phyloP scores from a whole-genome alignment of 2,329 filamentous ascomycete genomes.

The Fusarium brachygibbosum region DNA sequence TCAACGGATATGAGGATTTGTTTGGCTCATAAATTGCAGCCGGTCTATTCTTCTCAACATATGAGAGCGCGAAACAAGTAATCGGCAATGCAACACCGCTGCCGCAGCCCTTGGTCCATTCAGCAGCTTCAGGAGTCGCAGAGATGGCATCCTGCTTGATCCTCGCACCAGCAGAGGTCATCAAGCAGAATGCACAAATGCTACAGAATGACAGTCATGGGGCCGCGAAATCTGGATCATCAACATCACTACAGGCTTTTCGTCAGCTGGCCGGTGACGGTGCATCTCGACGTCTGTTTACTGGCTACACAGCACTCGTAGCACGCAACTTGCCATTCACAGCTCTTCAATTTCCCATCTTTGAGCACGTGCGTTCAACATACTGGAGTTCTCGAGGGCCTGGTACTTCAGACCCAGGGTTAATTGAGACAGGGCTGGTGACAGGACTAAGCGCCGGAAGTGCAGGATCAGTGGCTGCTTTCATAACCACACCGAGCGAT shows the following conservation, averaged over 20 bases:
- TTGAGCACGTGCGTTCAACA: constrained; percentile 75
- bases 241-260: constrained; percentile 64
- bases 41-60: constrained; percentile 90
- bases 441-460: constrained; percentile 80
- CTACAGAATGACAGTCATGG: constrained; percentile 57
- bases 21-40: constrained; percentile 60
- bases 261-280: constrained; percentile 66
- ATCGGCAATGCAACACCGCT: constrained; percentile 68
- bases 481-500: constrained; percentile 89
- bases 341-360: constrained; percentile 88
- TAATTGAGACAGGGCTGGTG: constrained; percentile 77
- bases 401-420: constrained; percentile 37
- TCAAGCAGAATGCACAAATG: constrained; percentile 96
- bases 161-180: constrained; percentile 87
- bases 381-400: constrained; percentile 60
- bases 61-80: constrained; percentile 79
- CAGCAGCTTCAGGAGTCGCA: constrained; percentile 78
- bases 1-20: neutral
- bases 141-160: constrained; percentile 90
- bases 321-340: constrained; percentile 90
- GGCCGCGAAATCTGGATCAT: constrained; percentile 37
- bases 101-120: constrained; percentile 78
- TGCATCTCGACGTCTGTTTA: constrained; percentile 70
- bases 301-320: constrained; percentile 84
- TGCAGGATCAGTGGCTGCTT: constrained; percentile 80